Conservation (phyloP, 2,329 filamentous ascomycete genomes). For the Cryphonectria nitschkei region DNA sequence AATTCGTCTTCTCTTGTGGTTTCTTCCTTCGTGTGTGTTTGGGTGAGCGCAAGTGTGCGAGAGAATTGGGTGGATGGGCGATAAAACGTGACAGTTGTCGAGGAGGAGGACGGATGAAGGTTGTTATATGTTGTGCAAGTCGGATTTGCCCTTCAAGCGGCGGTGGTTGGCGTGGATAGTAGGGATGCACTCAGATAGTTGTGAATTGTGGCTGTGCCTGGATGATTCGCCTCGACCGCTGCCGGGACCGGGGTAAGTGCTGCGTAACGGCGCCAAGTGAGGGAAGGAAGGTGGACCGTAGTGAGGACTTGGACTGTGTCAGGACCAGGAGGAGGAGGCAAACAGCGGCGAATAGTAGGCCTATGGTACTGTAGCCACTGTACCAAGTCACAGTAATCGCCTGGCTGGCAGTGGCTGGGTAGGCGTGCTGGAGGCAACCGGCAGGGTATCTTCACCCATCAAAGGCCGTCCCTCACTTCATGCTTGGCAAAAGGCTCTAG, state of each 20-base stretch:
- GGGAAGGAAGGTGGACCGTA: neutral
- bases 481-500: neutral
- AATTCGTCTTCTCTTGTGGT: neutral
- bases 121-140: slow-evolving; percentile 1
- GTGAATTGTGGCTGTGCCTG: neutral
- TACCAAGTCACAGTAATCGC: neutral
- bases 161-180: slow-evolving; percentile 4
- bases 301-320: neutral
- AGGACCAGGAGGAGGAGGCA: neutral
- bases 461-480: neutral
- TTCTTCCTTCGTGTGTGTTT: neutral
- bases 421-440: neutral
- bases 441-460: neutral
- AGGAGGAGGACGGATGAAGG: neutral
- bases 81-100: too few species aligned
- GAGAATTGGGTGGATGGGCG: neutral
- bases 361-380: neutral
- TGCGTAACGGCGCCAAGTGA: slow-evolving; percentile 1
- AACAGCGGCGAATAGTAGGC: neutral
- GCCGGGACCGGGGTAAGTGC: neutral
- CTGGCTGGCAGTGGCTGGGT: neutral
- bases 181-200: slow-evolving; percentile 3
- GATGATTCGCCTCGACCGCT: slow-evolving; percentile 2
- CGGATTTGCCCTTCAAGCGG: neutral
- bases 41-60: neutral